Evolutionary conservation across 768 basidiomycete species (phyloP), one percentile per base, ranked within the genome.

Genomic region (Lentinula detonsa): DNA sequence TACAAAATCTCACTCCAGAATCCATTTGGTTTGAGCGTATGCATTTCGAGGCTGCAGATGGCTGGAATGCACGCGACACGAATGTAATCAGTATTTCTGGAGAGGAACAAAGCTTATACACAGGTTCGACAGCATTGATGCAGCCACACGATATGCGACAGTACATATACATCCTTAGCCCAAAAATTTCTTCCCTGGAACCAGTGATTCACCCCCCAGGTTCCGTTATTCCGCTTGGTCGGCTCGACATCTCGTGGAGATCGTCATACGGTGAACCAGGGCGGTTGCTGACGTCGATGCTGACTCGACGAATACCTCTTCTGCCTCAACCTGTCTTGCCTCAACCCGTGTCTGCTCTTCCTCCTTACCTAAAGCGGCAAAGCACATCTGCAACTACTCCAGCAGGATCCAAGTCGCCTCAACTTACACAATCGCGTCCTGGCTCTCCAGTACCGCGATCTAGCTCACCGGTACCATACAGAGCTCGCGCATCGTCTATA

Each of bases 191-290:
- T 3, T 77, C 82, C 0, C 63, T 77, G 0, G 73, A 78, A 33
- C 84, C 86, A 11, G 72, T 79, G 1, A 68, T 72, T 4, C 81
- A 84, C 66, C 69, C 80, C 1, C 87, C 91, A 0, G 95, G 95
- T 2, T 80, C 80, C 23, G 75, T 88, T 45, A 81, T 95, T 16
- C 83, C 92, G 15, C 81, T 97, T 3, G 94, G 94, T n/a, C 78
- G 90, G 61, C 78, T 96, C 23, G 93, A 97, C 68, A 88, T 98
- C 49, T 84, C 85, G 11, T 98, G 95, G 95, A 76, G 86, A 49
- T 93, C 93, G 6, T 82, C 85, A 3, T 88, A 87, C 64, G 92
- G 92, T 8, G 92, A 95, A 74, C 88, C 88, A 31, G 95, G 95
- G 0, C 82, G 93, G 33, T 77, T 98, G 1, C 75, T 95, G 34